Base-by-base conservation (phyloP, 139 green algal species). In the Chlamydomonas applanata region DNA sequence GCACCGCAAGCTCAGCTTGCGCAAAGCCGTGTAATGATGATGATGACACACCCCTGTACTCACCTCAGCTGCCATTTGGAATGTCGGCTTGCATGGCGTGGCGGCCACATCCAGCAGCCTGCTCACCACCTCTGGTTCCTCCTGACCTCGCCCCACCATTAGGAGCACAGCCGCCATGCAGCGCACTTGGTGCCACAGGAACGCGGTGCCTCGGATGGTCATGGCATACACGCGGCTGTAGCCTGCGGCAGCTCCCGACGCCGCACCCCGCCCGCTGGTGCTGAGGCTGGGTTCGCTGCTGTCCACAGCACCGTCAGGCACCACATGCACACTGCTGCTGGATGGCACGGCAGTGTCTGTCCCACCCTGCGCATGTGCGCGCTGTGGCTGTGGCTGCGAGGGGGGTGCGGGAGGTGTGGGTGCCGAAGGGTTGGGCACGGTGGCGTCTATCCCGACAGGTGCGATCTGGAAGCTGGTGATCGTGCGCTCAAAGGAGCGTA, bases 131-230 rank as follows among this genome's bases (percentile, higher is more conserved):
- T 68, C 60, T 1, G 95, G 94, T 22, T 70, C 20, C 82, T 99
- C 95, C 59, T 86, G 72, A 0, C 88, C 83, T 0, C 81, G 82
- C 9, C 95, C 95, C 52, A 99, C 91, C 85, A 98, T 90, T 16
- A 97, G 79, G 61, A 99, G 85, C 27, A 98, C 86, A 24, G 92
- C 87, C 29, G 91, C 91, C 75, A 99, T 97, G 89, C 91, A 98
- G 33, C 95, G 91, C 45, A 98, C 90, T 85, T 98, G 95, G 77
- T 97, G 93, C 92, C 91, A 97, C 52, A 97, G 83, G 83, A 97
- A 97, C 4, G 91, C 91, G 14, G 80, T 92, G 60, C 92, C 92
- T 0, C 80, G 71, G 20, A 93, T 71, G 56, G 77, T 77, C 30
- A 94, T 82, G 16, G 74, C 85, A 33, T 84, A 76, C 52, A 92